Evolutionary conservation across 768 basidiomycete genomes (phyloP).

Genomic region (Kwoniella dendrophila): DNA sequence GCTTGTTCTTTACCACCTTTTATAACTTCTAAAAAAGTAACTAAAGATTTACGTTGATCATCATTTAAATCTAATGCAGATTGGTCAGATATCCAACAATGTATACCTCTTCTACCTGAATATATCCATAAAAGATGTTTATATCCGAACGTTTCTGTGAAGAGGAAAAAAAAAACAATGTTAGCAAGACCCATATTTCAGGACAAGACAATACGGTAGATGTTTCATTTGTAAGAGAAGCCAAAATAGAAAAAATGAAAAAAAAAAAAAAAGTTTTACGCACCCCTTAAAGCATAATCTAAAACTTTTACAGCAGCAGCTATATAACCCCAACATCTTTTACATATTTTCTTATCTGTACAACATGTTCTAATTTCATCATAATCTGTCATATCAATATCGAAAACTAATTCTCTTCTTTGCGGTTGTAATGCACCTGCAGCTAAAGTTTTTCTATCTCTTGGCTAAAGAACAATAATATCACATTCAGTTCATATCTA

Average conservation of each 20-base stretch:
- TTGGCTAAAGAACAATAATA: conserved; percentile 64
- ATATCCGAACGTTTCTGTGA: conserved; percentile 80
- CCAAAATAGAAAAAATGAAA: conserved; percentile 4
- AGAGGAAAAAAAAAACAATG: neutral
- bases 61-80: conserved; percentile 88
- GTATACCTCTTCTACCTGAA: conserved; percentile 96
- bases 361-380: conserved; percentile 94
- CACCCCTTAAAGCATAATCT: conserved; percentile 70
- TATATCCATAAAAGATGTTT: conserved; percentile 93
- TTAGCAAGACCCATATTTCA: too few species aligned
- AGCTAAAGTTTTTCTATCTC: conserved; percentile 81
- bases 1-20: conserved; percentile 76
- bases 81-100: conserved; percentile 92
- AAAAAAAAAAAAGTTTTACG: too few species aligned
- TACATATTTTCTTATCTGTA: conserved; percentile 84
- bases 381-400: conserved; percentile 99
- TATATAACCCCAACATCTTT: conserved; percentile 92
- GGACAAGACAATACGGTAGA: neutral
- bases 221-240: neutral
- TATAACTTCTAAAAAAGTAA: conserved; percentile 82
- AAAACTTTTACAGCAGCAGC: conserved; percentile 86
- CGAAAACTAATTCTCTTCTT: conserved; percentile 92
- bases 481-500: too few species aligned
- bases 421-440: conserved; percentile 70
- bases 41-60: conserved; percentile 81